A percentile compares a stretch with the other conserved stretches of the same genome.
These are phyloP conservation scores for Suhomyces emberorum DNA, from an alignment of 805 yeast genomes.

Conservation along the genomic window DNA sequence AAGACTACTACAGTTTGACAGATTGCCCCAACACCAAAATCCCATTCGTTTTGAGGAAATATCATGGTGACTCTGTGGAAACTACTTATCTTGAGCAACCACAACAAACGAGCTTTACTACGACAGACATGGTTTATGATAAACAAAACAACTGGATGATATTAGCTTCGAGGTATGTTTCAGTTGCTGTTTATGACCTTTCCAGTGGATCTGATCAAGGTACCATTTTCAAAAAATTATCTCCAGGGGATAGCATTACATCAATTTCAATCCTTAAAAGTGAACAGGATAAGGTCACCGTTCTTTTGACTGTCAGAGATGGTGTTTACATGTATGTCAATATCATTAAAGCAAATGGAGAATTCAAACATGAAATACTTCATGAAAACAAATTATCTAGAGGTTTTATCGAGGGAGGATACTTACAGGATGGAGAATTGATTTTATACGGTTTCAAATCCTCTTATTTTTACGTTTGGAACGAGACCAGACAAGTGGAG, in stretches of 20 bases:
- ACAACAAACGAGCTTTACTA: constrained; percentile 47
- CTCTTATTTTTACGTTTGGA: constrained; percentile 73
- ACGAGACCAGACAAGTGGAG: constrained; percentile 74
- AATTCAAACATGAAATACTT: constrained; percentile 21
- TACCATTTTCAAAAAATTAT: constrained; percentile 43
- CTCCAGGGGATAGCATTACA: constrained; percentile 68
- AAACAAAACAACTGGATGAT: constrained; percentile 39
- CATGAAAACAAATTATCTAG: constrained; percentile 64
- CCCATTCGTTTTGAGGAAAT: constrained; percentile 43
- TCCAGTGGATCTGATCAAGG: constrained; percentile 13
- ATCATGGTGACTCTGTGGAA: constrained; percentile 20
- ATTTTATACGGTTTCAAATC: constrained; percentile 81
- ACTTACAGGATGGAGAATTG: constrained; percentile 41
- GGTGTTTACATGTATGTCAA: constrained; percentile 52
- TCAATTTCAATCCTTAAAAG: constrained; percentile 42
- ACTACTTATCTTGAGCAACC: constrained; percentile 35
- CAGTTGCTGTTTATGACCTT: constrained; percentile 55
- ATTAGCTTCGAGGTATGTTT: constrained; percentile 71
- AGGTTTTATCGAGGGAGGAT: constrained; percentile 81
- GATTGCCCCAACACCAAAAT: constrained; percentile 71
- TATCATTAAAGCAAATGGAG: constrained; percentile 15
- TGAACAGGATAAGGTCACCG: constrained; percentile 12
- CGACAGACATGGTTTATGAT: constrained; percentile 55
- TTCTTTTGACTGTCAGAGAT: constrained; percentile 59
- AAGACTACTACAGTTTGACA: constrained; percentile 36